A percentile compares a stretch with the other conserved stretches of the same genome.
Evolutionary conservation across 257 asterid genomes (phyloP).

Genomic region (Ballota nigra): DNA sequence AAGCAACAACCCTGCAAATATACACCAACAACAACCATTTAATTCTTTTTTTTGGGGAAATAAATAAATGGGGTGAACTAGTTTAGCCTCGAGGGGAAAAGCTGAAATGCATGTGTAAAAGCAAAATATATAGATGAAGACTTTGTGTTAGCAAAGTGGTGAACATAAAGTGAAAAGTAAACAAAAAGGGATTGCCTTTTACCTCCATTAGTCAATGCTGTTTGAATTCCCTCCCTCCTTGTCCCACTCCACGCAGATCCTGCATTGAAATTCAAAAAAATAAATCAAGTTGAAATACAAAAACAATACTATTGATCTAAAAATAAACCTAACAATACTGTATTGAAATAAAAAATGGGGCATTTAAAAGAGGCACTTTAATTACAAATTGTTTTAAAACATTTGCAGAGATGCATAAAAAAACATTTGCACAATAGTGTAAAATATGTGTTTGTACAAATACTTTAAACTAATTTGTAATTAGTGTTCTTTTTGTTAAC

Average conservation of each 20-base stretch:
- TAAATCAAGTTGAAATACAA: too few species aligned
- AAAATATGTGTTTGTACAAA: too few species aligned
- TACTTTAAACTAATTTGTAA: too few species aligned
- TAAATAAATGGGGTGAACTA: neutral
- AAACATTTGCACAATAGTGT: too few species aligned
- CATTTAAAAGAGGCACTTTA: too few species aligned
- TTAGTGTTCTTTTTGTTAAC: too few species aligned
- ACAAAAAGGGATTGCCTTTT: slow-evolving; percentile 20
- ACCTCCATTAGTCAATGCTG: slow-evolving; percentile 48
- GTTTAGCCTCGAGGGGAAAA: neutral
- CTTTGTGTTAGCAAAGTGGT: slow-evolving; percentile 27
- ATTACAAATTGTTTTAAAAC: too few species aligned
- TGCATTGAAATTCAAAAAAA: slow-evolving; percentile 36
- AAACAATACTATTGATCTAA: too few species aligned
- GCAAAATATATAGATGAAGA: slow-evolving; percentile 16
- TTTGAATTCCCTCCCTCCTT: slow-evolving; percentile 48
- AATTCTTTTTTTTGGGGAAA: neutral
- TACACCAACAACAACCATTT: neutral
- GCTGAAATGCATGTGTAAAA: slow-evolving; percentile 31
- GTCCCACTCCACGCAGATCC: slow-evolving; percentile 54
- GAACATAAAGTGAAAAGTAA: slow-evolving; percentile 17
- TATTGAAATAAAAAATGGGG: too few species aligned
- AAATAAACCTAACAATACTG: too few species aligned
- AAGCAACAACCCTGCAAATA: slow-evolving; percentile 46
- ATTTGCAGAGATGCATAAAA: too few species aligned